These are phyloP conservation scores for Pseudotulostoma volvatum DNA, from an alignment of 495 filamentous ascomycete species.

Conservation along the genomic window DNA sequence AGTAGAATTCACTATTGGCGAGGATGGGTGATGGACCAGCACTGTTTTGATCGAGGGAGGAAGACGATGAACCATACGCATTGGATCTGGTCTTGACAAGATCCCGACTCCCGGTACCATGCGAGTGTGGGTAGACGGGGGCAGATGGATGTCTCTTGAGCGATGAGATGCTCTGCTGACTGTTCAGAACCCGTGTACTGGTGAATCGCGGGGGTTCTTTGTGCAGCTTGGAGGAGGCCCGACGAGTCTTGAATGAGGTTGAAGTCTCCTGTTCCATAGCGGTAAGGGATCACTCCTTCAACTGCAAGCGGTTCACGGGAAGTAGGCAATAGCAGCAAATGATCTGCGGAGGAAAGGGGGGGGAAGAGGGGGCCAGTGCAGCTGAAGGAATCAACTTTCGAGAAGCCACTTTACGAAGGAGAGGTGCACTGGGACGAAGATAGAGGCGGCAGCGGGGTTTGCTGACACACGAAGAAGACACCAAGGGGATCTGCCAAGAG, in stretches of 20 bases:
- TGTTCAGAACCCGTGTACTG: slow-evolving; percentile 25
- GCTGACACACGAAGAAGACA: too few relatives aligned
- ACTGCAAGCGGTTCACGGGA: too few relatives aligned
- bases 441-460: too few relatives aligned
- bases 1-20: slow-evolving; percentile 24
- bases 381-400: too few relatives aligned
- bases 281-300: too few relatives aligned
- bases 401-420: too few relatives aligned
- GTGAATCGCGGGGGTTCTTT: slow-evolving; percentile 31
- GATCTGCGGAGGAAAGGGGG: too few relatives aligned
- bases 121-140: slow-evolving; percentile 36
- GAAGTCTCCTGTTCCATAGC: slow-evolving; percentile 31
- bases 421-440: too few relatives aligned
- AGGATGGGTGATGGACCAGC: slow-evolving; percentile 33
- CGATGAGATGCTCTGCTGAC: slow-evolving; percentile 29
- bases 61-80: slow-evolving; percentile 36
- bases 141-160: slow-evolving; percentile 58
- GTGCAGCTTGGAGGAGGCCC: slow-evolving; percentile 32
- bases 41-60: slow-evolving; percentile 26
- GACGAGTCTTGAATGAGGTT: slow-evolving; percentile 30
- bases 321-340: too few relatives aligned
- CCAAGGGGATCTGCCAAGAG: too few relatives aligned
- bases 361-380: too few relatives aligned
- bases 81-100: slow-evolving; percentile 34
- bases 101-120: slow-evolving; percentile 27